Base-by-base conservation (phyloP, 2,329 filamentous ascomycete genomes). In the Endoconidiophora laricicola region DNA sequence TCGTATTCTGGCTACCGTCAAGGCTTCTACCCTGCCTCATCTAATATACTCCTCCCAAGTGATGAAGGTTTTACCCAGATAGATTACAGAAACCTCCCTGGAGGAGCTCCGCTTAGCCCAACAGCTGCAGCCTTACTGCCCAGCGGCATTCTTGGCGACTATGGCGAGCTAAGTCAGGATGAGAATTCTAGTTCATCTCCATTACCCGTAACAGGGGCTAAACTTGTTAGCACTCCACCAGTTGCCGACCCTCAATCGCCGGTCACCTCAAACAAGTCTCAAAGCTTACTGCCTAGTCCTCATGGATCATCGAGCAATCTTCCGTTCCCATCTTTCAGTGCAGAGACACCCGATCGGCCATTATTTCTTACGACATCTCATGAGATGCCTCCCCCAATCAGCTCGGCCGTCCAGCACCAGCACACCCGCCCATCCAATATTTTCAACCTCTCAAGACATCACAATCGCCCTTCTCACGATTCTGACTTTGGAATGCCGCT, bases 91-190 rank as follows among this genome's bases (percentile, higher is more conserved):
- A 70, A 70, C 16, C 61, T 82, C 36, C 78, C 72, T 2, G 73
- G 71, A 16, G 78, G 76, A 24, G 83, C 81, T 2, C 82, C 82
- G 1, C 74, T 90, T 61, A 88, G 83, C 57, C 85, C 85, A 1
- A 83, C 82, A 3, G 85, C 84, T 2, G 79, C 82, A 24, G 74
- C 80, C 14, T 68, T 90, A 3, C 66, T 93, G 14, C 85, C 85
- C 0, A 83, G 83, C 4, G 69, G 67, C n/a, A 73, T 74, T 53
- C 67, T 76, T 54, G 78, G 81, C 47, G 80, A 83, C 41, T 38
- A 18, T 6, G 38, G 24, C 22, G 51, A 53, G 18, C 1, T 49
- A 4, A 53, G 38, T 56, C 79, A 81, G 44, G 71, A 79, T 38
- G 78, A 80, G 14, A 66, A 69, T n/a, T 67, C 65, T 7, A 72